A percentile compares a stretch with the other conserved stretches of the same genome.
Evolutionary conservation across 352 stramenopile species (phyloP).

Genomic region (Phytophthora boehmeriae): DNA sequence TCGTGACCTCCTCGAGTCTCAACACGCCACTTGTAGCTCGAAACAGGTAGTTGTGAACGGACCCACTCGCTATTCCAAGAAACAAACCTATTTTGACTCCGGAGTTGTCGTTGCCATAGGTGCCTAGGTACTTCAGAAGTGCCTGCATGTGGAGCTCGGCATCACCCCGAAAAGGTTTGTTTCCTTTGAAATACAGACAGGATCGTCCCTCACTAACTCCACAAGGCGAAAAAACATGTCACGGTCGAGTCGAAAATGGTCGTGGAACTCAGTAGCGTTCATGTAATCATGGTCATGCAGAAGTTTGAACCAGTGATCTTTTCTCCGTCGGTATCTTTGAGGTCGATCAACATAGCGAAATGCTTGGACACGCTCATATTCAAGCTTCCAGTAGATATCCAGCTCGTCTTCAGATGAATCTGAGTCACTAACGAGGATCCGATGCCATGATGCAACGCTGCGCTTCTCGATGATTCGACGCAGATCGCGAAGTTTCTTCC

Average conservation of each 20-base stretch:
- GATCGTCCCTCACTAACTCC: conserved; percentile 9
- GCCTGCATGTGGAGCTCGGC: conserved; percentile 25
- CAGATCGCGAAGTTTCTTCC: conserved; percentile 6
- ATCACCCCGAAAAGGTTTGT: conserved; percentile 24
- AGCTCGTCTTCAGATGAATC: conserved; percentile 11
- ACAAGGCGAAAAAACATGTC: conserved; percentile 10
- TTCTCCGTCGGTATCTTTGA: background rate
- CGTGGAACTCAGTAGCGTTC: conserved; percentile 16
- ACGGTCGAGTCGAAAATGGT: conserved; percentile 12
- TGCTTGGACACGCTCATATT: conserved; percentile 3
- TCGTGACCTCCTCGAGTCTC: conserved; percentile 1
- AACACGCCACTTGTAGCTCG: conserved; percentile 8
- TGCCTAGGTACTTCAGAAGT: conserved; percentile 35
- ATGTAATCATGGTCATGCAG: conserved; percentile 9
- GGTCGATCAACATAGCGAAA: background rate
- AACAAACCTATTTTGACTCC: conserved; percentile 23
- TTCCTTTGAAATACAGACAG: conserved; percentile 4
- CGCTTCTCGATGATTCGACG: conserved; percentile 1
- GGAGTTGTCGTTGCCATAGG: conserved; percentile 28
- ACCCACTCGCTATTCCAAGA: conserved; percentile 27
- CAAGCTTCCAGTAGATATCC: conserved; percentile 10
- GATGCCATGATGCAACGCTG: background rate
- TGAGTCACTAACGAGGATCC: conserved; percentile 5
- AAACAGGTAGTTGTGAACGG: conserved; percentile 24
- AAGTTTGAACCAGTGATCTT: conserved; percentile 5